Evolutionary conservation across 1,139 yeast genomes (phyloP).

Genomic region (Suhomyces bribrorum): DNA sequence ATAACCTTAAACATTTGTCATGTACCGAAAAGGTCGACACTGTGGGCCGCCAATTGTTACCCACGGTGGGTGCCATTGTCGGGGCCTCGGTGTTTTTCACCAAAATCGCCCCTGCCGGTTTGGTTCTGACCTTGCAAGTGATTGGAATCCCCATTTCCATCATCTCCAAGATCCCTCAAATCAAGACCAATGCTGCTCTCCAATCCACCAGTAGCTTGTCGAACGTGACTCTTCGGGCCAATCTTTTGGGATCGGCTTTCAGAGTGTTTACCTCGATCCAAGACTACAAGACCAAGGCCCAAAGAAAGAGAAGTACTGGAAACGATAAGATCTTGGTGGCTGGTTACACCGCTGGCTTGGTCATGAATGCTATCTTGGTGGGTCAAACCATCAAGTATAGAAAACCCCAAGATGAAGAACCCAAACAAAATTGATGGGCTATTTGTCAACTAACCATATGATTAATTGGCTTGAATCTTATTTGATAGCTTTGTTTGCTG

Average conservation of each 20-base stretch:
- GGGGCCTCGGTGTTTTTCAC: slow-evolving; percentile 33
- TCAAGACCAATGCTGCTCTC: slow-evolving; percentile 45
- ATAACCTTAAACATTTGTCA: slow-evolving; percentile 13
- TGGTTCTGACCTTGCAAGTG: slow-evolving; percentile 44
- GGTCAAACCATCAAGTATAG: slow-evolving; percentile 21
- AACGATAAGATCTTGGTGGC: slow-evolving; percentile 26
- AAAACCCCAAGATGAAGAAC: slow-evolving; percentile 1
- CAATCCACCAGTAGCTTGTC: slow-evolving; percentile 58
- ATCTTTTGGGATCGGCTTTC: slow-evolving; percentile 54
- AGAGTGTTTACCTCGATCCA: slow-evolving; percentile 59
- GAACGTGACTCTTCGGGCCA: slow-evolving; percentile 54
- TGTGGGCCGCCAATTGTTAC: slow-evolving; percentile 10
- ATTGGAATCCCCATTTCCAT: slow-evolving; percentile 56
- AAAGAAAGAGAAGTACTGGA: slow-evolving; percentile 7
- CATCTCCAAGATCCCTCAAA: slow-evolving; percentile 58
- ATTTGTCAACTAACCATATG: too few relatives aligned
- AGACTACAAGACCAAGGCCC: slow-evolving; percentile 15
- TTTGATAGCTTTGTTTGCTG: too few relatives aligned
- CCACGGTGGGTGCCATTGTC: slow-evolving; percentile 29
- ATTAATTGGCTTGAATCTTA: too few relatives aligned
- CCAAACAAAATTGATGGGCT: slow-evolving; percentile 2
- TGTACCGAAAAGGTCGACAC: slow-evolving; percentile 18
- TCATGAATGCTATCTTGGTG: slow-evolving; percentile 25
- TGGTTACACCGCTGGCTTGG: slow-evolving; percentile 25
- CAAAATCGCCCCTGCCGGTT: slow-evolving; percentile 33